Percentiles rank a stretch among this genome's conserved stretches.
phyloP scores from a whole-genome alignment of 441 rosid species.

The Gossypium trilobum region DNA sequence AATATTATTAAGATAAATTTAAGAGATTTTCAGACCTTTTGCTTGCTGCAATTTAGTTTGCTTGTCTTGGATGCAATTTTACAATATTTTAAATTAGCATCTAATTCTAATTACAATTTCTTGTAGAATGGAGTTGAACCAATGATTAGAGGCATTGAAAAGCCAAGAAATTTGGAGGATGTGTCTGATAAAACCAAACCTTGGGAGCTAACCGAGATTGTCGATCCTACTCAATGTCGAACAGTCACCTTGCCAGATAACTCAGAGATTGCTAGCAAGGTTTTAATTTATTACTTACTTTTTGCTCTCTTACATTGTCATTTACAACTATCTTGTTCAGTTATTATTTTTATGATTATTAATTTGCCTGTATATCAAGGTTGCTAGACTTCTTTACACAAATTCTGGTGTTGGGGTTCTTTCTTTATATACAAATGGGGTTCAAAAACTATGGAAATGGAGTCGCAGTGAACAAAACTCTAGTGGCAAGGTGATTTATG shows the following conservation, averaged over 20 bases:
- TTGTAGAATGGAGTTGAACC: conserved; percentile 32
- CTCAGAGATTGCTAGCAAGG: conserved; percentile 30
- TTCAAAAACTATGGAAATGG: conserved; percentile 43
- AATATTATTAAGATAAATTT: background rate
- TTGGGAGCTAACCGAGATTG: conserved; percentile 32
- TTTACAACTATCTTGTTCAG: background rate
- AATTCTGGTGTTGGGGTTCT: conserved; percentile 34
- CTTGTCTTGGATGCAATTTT: background rate
- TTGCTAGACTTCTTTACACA: conserved; percentile 36
- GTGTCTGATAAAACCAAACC: conserved; percentile 26
- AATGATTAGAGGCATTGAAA: conserved; percentile 27
- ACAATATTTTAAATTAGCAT: background rate
- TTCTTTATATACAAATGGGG: conserved; percentile 36
- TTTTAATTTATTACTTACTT: background rate
- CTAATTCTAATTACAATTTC: conserved; percentile 5
- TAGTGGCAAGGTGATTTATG: conserved; percentile 26
- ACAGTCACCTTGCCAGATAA: conserved; percentile 24
- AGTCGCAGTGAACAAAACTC: conserved; percentile 31
- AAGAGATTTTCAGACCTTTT: background rate
- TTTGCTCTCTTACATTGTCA: background rate
- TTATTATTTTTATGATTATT: conserved; percentile 1
- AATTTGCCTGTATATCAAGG: conserved; percentile 19
- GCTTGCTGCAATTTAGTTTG: background rate
- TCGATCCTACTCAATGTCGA: conserved; percentile 24
- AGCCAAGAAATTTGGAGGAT: conserved; percentile 28